These are phyloP conservation scores for Cupressus sempervirens DNA, from an alignment of 75 land plant species.

Conservation along the genomic window DNA sequence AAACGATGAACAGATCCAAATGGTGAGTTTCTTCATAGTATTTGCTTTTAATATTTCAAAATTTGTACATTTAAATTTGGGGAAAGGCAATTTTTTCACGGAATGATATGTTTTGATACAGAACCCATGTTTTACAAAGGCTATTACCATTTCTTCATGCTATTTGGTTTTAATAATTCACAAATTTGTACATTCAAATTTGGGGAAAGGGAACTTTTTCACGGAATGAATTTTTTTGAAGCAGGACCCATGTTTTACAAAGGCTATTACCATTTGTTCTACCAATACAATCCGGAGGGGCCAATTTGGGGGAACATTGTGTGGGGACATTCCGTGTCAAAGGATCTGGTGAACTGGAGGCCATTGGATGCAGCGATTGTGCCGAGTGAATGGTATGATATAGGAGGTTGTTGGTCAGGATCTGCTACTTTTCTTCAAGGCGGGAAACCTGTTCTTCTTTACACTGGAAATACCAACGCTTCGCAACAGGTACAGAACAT, in stretches of 20 bases:
- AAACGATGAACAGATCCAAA: slow-evolving; percentile 12
- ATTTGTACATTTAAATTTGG: neutral
- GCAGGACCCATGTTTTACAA: slow-evolving; percentile 80
- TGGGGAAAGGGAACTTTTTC: neutral
- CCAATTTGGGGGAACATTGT: slow-evolving; percentile 62
- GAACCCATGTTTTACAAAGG: too few relatives aligned
- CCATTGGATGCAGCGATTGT: slow-evolving; percentile 44
- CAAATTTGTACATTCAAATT: neutral
- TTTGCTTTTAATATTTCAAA: neutral
- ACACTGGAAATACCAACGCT: slow-evolving; percentile 58
- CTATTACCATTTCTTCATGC: neutral
- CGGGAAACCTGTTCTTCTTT: slow-evolving; percentile 50
- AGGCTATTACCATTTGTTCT: slow-evolving; percentile 75
- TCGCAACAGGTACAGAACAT: slow-evolving; percentile 45
- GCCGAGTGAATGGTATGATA: slow-evolving; percentile 63
- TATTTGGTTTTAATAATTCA: neutral
- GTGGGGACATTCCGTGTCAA: slow-evolving; percentile 82
- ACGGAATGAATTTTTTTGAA: neutral
- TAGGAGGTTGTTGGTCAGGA: slow-evolving; percentile 78
- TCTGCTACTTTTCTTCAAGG: slow-evolving; percentile 67
- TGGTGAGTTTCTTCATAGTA: slow-evolving; percentile 10
- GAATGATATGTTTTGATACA: too few relatives aligned
- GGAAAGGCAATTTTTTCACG: too few relatives aligned
- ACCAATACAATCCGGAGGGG: slow-evolving; percentile 66
- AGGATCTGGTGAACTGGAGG: slow-evolving; percentile 70